Evolutionary conservation across 1,284 basidiomycete species (phyloP), one percentile per base, ranked within the genome.

Genomic region (Leccinum glutinopallens): DNA sequence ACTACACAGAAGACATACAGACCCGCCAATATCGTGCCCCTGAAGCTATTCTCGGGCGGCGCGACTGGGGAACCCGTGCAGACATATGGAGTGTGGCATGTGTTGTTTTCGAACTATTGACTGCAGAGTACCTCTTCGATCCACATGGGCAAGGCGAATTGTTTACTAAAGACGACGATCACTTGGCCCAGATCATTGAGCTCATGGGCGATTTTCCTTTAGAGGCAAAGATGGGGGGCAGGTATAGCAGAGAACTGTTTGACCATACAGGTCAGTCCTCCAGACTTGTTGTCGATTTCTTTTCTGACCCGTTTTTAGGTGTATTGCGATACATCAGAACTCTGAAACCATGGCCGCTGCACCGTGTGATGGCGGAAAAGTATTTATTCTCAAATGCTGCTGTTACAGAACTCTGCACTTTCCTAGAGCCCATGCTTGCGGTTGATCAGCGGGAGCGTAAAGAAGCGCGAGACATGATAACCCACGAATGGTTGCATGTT

Each of bases 1-100:
- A 96, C 75, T 96, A 87, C 73, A 96, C 94, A 10, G 93, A 96
- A 73, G 94, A 96, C 75, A 97, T 97, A 67, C 95, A 97, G 79
- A 97, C 95, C 41, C 84, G 95, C 37, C 95, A 97, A 75, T 97
- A 97, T 76, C 90, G 94, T 65, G 87, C 91, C 39, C 95, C 95
- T 5, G 94, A 97, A 76, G 94, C 93, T 56, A 96, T 97, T 71
- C 79, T 96, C 17, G 94, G 95, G 29, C 84, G 87, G 60, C 87
- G 86, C 49, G 94, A 95, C 73, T 97, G 94, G 94, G 92, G 91
- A 65, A 81, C 87, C 33, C 87, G 87, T 57, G 94, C 88, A 25
- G 94, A 97, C 76, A 85, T 96, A 51, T 97, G 94, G 94, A 92
- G 90, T 68, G 87, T 93, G 13, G 92, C 92, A 53, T 94, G 93